Conservation (phyloP, 306 rosid genomes). For the Fagus crenata region DNA sequence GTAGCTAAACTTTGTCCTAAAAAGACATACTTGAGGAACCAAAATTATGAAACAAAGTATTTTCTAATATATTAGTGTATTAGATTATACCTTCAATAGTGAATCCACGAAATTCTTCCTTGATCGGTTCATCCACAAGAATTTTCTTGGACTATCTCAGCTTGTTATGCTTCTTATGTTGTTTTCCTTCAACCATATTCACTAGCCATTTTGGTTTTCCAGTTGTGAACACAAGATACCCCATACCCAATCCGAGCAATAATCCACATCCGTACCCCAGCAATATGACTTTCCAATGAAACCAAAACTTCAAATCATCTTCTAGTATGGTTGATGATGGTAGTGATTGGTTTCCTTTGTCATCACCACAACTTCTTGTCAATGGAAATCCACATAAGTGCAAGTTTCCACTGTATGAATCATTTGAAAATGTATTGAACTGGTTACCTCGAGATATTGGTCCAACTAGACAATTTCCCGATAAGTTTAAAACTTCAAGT, state of each 20-base stretch:
- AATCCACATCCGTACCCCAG: constrained; percentile 5
- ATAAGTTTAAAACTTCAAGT: not conserved
- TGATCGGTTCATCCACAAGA: too few relatives aligned
- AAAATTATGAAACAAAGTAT: too few relatives aligned
- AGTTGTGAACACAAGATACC: not conserved
- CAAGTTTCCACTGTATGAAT: not conserved
- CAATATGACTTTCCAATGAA: constrained; percentile 5
- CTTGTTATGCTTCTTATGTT: too few relatives aligned
- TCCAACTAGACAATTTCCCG: not conserved
- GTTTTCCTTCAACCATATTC: too few relatives aligned
- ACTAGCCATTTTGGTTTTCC: too few relatives aligned
- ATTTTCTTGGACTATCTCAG: too few relatives aligned
- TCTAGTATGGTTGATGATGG: not conserved
- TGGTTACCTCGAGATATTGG: not conserved
- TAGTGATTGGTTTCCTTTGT: not conserved
- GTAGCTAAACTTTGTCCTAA: too few relatives aligned
- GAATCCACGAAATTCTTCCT: too few relatives aligned
- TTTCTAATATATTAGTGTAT: too few relatives aligned
- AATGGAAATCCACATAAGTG: constrained; percentile 5
- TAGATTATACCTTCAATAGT: too few relatives aligned
- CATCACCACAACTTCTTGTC: not conserved
- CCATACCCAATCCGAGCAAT: not conserved
- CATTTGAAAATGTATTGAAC: not conserved
- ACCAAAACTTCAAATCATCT: not conserved
- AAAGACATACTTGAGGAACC: too few relatives aligned